Conservation (phyloP, 345 rosid species). For the Populus simonii region DNA sequence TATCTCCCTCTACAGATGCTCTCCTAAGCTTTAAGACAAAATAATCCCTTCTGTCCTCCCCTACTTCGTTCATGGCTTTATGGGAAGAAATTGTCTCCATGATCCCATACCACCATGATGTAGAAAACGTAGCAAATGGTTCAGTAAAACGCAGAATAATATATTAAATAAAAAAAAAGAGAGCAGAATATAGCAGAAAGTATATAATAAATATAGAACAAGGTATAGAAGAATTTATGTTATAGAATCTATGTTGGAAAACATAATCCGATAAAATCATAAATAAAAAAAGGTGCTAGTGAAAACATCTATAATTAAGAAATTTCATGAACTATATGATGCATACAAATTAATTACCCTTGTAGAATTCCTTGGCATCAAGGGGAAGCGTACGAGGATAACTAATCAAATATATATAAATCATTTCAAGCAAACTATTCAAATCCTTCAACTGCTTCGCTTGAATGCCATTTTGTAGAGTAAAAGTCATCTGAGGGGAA, state of each 20-base stretch:
- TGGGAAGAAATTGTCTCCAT: conserved; percentile 21
- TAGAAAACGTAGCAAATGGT: neutral
- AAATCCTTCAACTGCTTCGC: neutral
- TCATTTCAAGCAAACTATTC: neutral
- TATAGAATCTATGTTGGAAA: too few species aligned
- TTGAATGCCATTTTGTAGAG: neutral
- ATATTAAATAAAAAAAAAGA: too few species aligned
- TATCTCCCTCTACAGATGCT: neutral
- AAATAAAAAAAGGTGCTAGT: neutral
- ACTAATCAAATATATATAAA: neutral
- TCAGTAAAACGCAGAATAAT: too few species aligned
- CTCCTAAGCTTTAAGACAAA: conserved; percentile 15
- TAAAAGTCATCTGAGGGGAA: neutral
- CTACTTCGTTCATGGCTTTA: neutral
- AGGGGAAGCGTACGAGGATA: neutral
- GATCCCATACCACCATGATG: neutral
- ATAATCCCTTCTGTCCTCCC: neutral
- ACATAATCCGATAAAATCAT: too few species aligned
- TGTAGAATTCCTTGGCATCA: neutral
- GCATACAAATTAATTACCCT: neutral
- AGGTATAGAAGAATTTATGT: too few species aligned
- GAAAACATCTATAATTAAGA: too few species aligned
- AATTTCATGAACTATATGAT: neutral
- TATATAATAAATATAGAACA: too few species aligned
- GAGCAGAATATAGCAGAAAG: too few species aligned